A percentile compares a stretch with the other conserved stretches of the same genome.
phyloP scores from a whole-genome alignment of 352 stramenopile genomes.

The Phytopythium sindhum region DNA sequence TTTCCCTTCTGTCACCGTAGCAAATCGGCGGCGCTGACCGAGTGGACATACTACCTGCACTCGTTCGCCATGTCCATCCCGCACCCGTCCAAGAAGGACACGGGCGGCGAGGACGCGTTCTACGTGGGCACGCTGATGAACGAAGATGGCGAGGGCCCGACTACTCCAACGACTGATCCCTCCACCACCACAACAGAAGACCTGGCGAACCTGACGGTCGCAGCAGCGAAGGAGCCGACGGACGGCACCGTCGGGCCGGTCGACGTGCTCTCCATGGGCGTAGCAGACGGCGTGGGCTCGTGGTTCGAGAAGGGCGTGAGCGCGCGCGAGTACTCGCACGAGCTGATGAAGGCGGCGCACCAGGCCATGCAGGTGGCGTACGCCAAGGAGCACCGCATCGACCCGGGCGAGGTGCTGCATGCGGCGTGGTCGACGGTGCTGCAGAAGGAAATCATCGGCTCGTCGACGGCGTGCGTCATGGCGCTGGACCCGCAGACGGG shows the following conservation, averaged over 20 bases:
- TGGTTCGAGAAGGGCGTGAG: slow-evolving; percentile 94
- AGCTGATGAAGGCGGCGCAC: slow-evolving; percentile 76
- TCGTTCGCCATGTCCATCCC: slow-evolving; percentile 76
- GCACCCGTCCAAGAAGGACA: slow-evolving; percentile 67
- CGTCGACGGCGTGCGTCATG: slow-evolving; percentile 90
- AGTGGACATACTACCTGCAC: slow-evolving; percentile 64
- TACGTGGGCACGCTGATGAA: slow-evolving; percentile 85
- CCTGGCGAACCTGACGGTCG: neutral
- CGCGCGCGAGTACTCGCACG: slow-evolving; percentile 60
- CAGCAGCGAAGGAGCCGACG: slow-evolving; percentile 21
- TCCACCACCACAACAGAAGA: slow-evolving; percentile 9
- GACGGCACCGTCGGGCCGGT: slow-evolving; percentile 47
- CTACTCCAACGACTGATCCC: slow-evolving; percentile 14
- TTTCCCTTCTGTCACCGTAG: slow-evolving; percentile 10
- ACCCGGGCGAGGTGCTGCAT: slow-evolving; percentile 63
- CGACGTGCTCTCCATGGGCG: slow-evolving; percentile 89
- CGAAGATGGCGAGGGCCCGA: slow-evolving; percentile 31
- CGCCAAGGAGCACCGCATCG: slow-evolving; percentile 52
- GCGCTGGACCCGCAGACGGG: slow-evolving; percentile 89
- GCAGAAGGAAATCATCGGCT: slow-evolving; percentile 91
- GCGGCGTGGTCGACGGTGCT: slow-evolving; percentile 76
- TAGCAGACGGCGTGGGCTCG: slow-evolving; percentile 94
- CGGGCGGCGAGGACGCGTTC: slow-evolving; percentile 91
- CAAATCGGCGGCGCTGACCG: slow-evolving; percentile 25
- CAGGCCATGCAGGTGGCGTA: slow-evolving; percentile 59